Percentiles rank a stretch among this genome's conserved stretches.
Evolutionary conservation across 106 monocot genomes (phyloP).

Genomic region (Iris macrosiphon): DNA sequence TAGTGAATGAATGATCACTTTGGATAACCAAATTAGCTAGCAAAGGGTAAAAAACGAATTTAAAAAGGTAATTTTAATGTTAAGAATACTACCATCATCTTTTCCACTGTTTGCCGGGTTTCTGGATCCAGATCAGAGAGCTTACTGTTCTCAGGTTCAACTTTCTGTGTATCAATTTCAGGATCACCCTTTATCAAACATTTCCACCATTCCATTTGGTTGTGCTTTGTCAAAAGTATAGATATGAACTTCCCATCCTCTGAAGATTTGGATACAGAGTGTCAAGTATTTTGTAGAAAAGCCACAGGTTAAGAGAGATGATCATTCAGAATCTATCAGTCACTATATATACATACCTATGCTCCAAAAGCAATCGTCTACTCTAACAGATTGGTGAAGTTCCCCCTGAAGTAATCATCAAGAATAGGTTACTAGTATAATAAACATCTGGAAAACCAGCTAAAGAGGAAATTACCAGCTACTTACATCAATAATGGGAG

Average conservation of each 20-base stretch:
- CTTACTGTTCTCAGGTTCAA: slow-evolving; percentile 91
- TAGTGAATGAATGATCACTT: not conserved
- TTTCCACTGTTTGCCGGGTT: slow-evolving; percentile 85
- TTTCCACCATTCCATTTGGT: slow-evolving; percentile 99
- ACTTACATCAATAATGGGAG: slow-evolving; percentile 85
- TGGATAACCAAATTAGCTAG: too few species aligned
- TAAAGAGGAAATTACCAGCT: not conserved
- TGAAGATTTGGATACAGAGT: slow-evolving; percentile 8
- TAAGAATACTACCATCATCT: slow-evolving; percentile 79
- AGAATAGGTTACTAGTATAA: not conserved
- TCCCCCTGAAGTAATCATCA: slow-evolving; percentile 45
- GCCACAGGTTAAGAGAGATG: not conserved
- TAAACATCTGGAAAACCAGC: not conserved
- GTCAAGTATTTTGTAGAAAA: not conserved
- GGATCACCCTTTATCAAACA: slow-evolving; percentile 72
- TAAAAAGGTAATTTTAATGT: too few species aligned
- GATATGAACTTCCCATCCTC: slow-evolving; percentile 77
- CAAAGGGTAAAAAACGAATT: not conserved
- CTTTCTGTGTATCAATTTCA: slow-evolving; percentile 90
- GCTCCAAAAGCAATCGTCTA: slow-evolving; percentile 97
- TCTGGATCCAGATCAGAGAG: slow-evolving; percentile 93
- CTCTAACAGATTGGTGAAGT: slow-evolving; percentile 53
- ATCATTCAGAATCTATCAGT: not conserved
- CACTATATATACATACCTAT: slow-evolving; percentile 53
- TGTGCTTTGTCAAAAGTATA: slow-evolving; percentile 81